Percentiles rank a stretch among this genome's conserved stretches.
phyloP scores from a whole-genome alignment of 1,284 basidiomycete species.

The Anthracocystis panici-leucophaei region DNA sequence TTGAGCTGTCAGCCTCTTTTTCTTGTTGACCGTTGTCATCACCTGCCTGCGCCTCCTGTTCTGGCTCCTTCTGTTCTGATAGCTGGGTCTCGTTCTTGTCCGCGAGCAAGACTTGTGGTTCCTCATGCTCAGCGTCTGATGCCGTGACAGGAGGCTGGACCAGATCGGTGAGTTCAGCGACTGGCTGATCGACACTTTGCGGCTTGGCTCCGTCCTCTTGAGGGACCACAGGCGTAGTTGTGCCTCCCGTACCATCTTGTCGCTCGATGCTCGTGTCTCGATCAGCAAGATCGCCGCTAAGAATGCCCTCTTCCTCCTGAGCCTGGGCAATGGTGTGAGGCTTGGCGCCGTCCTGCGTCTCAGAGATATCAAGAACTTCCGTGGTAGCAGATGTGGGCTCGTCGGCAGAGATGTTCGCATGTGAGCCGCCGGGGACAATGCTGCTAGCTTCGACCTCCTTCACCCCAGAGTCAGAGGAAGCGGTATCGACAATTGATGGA shows the following conservation, averaged over 20 bases:
- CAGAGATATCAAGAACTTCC: not conserved
- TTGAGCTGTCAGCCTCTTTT: not conserved
- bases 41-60: too few relatives aligned
- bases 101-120: not conserved
- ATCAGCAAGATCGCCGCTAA: conserved; percentile 45
- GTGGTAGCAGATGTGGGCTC: not conserved
- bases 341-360: not conserved
- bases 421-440: not conserved
- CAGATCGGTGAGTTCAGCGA: not conserved
- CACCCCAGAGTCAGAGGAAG: not conserved
- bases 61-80: not conserved
- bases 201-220: not conserved
- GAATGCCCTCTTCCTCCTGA: conserved; percentile 32
- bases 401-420: not conserved
- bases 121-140: not conserved
- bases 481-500: not conserved
- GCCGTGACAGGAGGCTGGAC: not conserved
- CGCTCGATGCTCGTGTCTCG: conserved; percentile 38
- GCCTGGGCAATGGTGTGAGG: not conserved
- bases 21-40: not conserved
- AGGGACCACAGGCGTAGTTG: not conserved
- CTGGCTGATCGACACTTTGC: not conserved
- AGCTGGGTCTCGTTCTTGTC: not conserved
- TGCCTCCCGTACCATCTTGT: conserved; percentile 7
- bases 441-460: not conserved